phyloP scores from a whole-genome alignment of 2,329 filamentous ascomycete species.

The Fusarium cicatricum region DNA sequence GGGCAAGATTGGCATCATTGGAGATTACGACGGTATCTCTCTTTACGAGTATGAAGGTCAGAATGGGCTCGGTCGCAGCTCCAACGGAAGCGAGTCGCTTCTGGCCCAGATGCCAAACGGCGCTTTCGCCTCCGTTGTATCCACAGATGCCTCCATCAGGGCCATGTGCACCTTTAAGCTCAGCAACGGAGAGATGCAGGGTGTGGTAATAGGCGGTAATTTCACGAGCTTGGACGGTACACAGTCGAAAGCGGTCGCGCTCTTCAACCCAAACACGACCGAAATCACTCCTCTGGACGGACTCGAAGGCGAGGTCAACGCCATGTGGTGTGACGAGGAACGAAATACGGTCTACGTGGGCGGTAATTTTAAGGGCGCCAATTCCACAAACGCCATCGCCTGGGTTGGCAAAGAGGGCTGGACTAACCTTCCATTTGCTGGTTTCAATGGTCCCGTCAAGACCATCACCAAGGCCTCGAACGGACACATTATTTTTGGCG shows the following conservation, averaged over 20 bases:
- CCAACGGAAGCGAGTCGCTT: constrained; percentile 83
- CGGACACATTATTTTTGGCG: constrained; percentile 91
- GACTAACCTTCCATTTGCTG: constrained; percentile 85
- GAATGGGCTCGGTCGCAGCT: constrained; percentile 69
- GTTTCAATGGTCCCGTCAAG: constrained; percentile 91
- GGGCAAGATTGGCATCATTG: constrained; percentile 84
- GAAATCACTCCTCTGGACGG: constrained; percentile 79
- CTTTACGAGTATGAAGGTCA: constrained; percentile 88
- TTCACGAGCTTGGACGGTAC: constrained; percentile 88
- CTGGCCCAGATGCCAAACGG: constrained; percentile 87
- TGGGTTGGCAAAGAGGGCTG: constrained; percentile 76
- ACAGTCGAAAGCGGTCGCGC: constrained; percentile 78
- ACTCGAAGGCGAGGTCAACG: constrained; percentile 81
- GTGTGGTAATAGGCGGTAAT: constrained; percentile 89
- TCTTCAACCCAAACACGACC: constrained; percentile 79
- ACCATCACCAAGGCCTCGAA: constrained; percentile 83
- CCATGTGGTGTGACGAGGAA: constrained; percentile 81
- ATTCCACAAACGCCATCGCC: constrained; percentile 89
- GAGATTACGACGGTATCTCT: constrained; percentile 91
- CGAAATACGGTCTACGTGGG: constrained; percentile 88
- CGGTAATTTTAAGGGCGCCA: constrained; percentile 79
- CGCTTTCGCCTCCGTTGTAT: constrained; percentile 75
- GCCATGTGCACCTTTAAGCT: constrained; percentile 84
- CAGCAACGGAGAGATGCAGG: constrained; percentile 71
- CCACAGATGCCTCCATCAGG: constrained; percentile 84